Evolutionary conservation across 176 grass and related monocot genomes (phyloP).

Genomic region (Carex pumila): DNA sequence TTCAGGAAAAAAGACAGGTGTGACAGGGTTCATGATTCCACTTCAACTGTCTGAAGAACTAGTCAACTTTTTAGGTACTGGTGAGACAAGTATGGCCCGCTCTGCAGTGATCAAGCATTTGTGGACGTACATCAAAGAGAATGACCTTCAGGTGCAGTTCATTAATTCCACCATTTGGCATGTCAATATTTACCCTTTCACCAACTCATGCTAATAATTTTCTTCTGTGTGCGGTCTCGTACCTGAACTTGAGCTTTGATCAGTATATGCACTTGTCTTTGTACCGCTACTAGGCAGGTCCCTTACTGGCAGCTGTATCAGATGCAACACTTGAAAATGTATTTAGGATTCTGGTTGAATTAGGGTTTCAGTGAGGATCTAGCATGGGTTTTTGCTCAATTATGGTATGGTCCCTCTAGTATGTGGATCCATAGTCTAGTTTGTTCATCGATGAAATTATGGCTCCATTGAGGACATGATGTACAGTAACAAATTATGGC

Average conservation of each 20-base stretch:
- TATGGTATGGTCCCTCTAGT: neutral
- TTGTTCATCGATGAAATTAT: neutral
- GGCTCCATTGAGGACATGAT: neutral
- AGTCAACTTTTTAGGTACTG: conserved; percentile 80
- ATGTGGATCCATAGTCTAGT: neutral
- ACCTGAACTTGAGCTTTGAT: neutral
- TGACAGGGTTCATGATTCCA: conserved; percentile 58
- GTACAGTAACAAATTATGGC: no score
- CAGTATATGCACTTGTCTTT: neutral
- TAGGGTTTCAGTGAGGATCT: neutral
- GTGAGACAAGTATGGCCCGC: conserved; percentile 72
- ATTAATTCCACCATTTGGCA: neutral
- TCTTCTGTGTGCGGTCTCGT: neutral
- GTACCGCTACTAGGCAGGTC: neutral
- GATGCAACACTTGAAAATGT: neutral
- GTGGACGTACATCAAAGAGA: conserved; percentile 92
- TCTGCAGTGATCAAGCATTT: conserved; percentile 83
- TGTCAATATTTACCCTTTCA: neutral
- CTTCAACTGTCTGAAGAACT: conserved; percentile 88
- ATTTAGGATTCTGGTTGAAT: neutral
- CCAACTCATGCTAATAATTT: neutral
- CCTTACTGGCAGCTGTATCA: neutral
- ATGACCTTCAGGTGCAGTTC: conserved; percentile 73
- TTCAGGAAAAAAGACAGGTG: conserved; percentile 47
- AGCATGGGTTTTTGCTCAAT: neutral